Evolutionary conservation across 768 basidiomycete species (phyloP), one percentile per base, ranked within the genome.

Genomic region (Cystoderma amianthinum): DNA sequence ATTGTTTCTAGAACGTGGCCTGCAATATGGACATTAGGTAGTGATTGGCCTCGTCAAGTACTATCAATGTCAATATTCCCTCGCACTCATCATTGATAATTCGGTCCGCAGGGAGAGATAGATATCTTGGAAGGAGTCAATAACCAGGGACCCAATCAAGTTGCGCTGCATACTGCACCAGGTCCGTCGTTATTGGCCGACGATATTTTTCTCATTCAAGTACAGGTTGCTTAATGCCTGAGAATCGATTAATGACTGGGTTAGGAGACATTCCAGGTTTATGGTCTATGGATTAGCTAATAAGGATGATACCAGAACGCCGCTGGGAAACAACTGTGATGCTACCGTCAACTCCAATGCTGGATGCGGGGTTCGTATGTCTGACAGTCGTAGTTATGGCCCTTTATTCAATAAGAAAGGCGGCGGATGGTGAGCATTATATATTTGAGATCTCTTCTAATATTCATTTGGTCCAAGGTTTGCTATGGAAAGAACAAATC

Each of bases 61-160:
- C 33, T 6, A 12, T 43, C 22, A 12, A 30, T 23, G 12, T 15
- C 5, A 9, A 32, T 11, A 16, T n/a, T 21, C 25, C 13, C 25
- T 28, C 7, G 7, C 23, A 21, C 7, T 39, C 28, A 35, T 17
- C 6, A 23, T 43, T 30, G 32, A 11, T 28, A 28, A 19, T 42
- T 7, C 19, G 4, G 7, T 36, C 19, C 15, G 12, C 44, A 71
- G 67, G 73, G 74, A 3, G 72, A 76, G 48, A 62, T 76, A 10
- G 70, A 79, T 48, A 72, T 78, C 32, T 47, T 76, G 23, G 75
- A 78, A 54, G 77, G 76, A 32, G 78, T 81, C 12, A 82, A 82
- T 49, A 62, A 78, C 48, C 61, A 70, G 41, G 58, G 58, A 11
- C 69, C 74, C 2, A 76, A 80, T 49, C 62, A 67, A 43, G 63